Conservation (phyloP, 306 rosid genomes). For the Trifolium fragiferum region DNA sequence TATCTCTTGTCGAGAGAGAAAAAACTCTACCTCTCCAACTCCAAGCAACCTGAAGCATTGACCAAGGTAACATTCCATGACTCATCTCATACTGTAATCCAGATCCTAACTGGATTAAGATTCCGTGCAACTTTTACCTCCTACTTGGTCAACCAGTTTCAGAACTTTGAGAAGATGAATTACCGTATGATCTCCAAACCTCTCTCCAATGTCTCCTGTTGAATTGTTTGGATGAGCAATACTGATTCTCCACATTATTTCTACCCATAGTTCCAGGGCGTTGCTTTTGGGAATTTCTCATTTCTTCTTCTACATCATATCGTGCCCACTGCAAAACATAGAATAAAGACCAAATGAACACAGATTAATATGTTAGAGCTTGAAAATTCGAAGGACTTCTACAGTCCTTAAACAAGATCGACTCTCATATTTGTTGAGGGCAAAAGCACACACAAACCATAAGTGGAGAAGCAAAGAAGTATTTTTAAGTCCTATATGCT, state of each 20-base stretch:
- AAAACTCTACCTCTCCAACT: constrained; percentile 12
- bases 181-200: constrained; percentile 62
- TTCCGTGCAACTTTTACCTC: constrained; percentile 44
- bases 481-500: constrained; percentile 3
- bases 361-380: constrained; percentile 26
- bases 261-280: constrained; percentile 66
- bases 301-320: constrained; percentile 89
- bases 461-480: constrained; percentile 2
- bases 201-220: constrained; percentile 79
- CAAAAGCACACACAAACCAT: not conserved
- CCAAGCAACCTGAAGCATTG: constrained; percentile 19
- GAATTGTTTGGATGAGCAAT: constrained; percentile 66
- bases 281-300: constrained; percentile 78
- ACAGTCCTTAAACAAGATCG: not conserved
- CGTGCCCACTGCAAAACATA: constrained; percentile 67
- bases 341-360: constrained; percentile 29
- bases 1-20: constrained; percentile 22
- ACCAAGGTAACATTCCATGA: constrained; percentile 35
- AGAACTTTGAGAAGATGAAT: constrained; percentile 55
- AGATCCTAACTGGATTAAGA: constrained; percentile 36
- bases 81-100: constrained; percentile 33
- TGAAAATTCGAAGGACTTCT: not conserved
- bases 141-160: constrained; percentile 64
- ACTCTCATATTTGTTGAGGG: not conserved
- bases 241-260: constrained; percentile 62